These are phyloP conservation scores for Mycena sp. DNA, from an alignment of 1,284 basidiomycete species.

Conservation along the genomic window DNA sequence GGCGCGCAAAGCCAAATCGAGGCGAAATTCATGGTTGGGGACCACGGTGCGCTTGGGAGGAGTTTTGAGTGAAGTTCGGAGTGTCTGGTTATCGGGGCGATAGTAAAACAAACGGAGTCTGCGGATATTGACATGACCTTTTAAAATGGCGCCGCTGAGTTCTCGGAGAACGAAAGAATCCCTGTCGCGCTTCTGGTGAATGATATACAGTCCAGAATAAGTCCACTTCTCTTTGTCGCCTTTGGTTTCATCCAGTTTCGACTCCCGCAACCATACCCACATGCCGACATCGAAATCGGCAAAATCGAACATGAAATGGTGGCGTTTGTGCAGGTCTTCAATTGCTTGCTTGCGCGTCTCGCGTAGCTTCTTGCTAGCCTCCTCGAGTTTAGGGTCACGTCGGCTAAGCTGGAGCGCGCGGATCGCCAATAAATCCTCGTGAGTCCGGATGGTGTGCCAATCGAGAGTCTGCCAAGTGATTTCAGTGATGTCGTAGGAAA, in stretches of 20 bases:
- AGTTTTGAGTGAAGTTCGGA: neutral
- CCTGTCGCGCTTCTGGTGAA: constrained; percentile 27
- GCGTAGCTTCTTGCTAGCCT: constrained; percentile 23
- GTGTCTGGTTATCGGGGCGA: constrained; percentile 32
- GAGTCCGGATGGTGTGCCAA: constrained; percentile 33
- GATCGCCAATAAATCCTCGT: constrained; percentile 35
- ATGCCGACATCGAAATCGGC: constrained; percentile 32
- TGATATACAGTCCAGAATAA: constrained; percentile 41
- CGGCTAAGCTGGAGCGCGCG: constrained; percentile 34
- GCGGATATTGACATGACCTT: constrained; percentile 29
- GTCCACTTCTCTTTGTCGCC: constrained; percentile 37
- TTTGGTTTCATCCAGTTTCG: constrained; percentile 38
- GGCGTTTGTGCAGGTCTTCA: constrained; percentile 33
- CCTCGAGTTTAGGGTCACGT: constrained; percentile 29
- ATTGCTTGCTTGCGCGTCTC: constrained; percentile 29
- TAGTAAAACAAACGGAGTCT: constrained; percentile 39
- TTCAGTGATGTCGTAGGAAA: constrained; percentile 43
- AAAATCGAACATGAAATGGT: constrained; percentile 24
- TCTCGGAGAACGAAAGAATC: constrained; percentile 34
- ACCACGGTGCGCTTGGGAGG: no score
- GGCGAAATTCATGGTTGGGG: no score
- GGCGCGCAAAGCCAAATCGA: neutral
- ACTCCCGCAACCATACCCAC: constrained; percentile 41
- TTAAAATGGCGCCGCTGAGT: constrained; percentile 36
- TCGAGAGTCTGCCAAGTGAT: constrained; percentile 40